Evolutionary conservation across 441 rosid species (phyloP).

Genomic region (Pelargonium myrrhifolium): DNA sequence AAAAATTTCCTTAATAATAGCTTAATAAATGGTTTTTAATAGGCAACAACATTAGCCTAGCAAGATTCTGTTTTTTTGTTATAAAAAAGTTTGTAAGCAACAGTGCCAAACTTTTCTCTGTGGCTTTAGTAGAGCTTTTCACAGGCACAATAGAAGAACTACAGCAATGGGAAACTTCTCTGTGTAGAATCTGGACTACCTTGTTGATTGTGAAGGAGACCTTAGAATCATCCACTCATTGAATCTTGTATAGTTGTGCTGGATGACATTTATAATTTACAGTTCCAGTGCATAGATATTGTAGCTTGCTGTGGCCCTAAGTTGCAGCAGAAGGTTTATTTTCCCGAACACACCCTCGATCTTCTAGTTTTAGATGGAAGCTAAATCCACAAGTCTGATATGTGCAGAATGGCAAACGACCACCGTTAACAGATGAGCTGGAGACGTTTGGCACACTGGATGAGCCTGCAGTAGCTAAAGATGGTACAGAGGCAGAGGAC

Average conservation of each 20-base stretch:
- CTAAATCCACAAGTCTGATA: conserved; percentile 11
- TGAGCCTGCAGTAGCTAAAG: conserved; percentile 26
- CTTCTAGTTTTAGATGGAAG: not conserved
- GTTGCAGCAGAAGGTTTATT: not conserved
- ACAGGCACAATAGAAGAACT: not conserved
- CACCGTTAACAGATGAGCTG: conserved; percentile 50
- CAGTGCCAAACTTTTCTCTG: not conserved
- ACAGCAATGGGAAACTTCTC: not conserved
- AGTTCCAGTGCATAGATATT: not conserved
- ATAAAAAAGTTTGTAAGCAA: not conserved
- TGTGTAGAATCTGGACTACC: not conserved
- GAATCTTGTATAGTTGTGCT: not conserved
- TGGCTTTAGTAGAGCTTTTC: not conserved
- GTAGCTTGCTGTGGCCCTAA: not conserved
- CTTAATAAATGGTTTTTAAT: too few relatives aligned
- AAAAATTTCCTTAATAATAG: too few relatives aligned
- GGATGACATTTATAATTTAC: not conserved
- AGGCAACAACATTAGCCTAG: too few relatives aligned
- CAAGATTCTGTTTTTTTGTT: not conserved
- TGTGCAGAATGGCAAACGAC: conserved; percentile 64
- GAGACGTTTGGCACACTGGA: conserved; percentile 35
- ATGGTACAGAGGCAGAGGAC: conserved; percentile 27
- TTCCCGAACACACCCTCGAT: not conserved
- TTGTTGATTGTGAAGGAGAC: not conserved
- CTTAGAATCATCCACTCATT: not conserved